phyloP scores from a whole-genome alignment of 2,329 filamentous ascomycete species.

The Penicillium sp. region DNA sequence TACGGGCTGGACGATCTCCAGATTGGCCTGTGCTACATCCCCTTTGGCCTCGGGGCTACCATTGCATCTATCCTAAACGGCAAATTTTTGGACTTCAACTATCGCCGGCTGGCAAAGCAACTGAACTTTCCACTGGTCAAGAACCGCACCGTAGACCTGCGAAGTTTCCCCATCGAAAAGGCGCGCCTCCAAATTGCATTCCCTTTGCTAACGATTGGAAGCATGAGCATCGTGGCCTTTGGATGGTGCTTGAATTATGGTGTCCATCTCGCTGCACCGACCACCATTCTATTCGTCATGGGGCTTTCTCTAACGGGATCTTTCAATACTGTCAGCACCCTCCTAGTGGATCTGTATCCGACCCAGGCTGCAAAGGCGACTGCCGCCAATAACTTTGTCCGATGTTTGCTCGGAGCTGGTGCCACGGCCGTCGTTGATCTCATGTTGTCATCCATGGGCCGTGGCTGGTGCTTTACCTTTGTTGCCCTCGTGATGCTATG shows the following conservation, averaged over 20 bases:
- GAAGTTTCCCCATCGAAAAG: conserved; percentile 45
- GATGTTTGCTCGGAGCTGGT: conserved; percentile 47
- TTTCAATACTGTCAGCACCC: conserved; percentile 47
- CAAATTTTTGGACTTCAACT: conserved; percentile 47
- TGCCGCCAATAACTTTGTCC: conserved; percentile 46
- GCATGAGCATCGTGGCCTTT: conserved; percentile 37
- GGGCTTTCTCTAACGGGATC: conserved; percentile 41
- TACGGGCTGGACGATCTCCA: conserved; percentile 44
- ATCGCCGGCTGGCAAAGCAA: conserved; percentile 34
- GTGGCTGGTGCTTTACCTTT: conserved; percentile 41
- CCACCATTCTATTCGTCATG: conserved; percentile 41
- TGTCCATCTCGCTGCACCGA: conserved; percentile 35
- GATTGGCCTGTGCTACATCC: conserved; percentile 45
- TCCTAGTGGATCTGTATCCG: conserved; percentile 49
- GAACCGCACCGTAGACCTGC: conserved; percentile 38
- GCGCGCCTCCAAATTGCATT: conserved; percentile 44
- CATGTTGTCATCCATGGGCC: conserved; percentile 37
- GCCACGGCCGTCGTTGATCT: conserved; percentile 45
- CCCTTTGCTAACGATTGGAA: conserved; percentile 35
- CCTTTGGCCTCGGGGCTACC: conserved; percentile 43
- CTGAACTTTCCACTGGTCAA: conserved; percentile 34
- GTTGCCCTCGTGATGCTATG: conserved; percentile 41
- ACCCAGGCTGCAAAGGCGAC: conserved; percentile 43
- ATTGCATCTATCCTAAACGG: conserved; percentile 42
- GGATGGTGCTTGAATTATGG: conserved; percentile 42